Evolutionary conservation across 1,139 yeast species (phyloP).

Genomic region (Suhomyces bolitotheri): DNA sequence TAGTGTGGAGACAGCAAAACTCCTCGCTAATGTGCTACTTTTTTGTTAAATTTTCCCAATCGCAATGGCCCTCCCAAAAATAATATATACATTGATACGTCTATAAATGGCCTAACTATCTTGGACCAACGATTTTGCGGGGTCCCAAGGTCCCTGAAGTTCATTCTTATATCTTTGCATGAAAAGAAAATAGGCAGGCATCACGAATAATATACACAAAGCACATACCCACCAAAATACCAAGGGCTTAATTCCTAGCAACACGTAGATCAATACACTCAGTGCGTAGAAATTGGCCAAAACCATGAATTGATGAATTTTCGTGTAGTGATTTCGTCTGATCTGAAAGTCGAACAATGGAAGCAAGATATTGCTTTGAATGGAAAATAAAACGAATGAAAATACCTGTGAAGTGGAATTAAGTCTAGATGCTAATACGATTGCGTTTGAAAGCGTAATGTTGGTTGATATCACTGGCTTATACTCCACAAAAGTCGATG

Average conservation of each 20-base stretch:
- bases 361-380: slow-evolving; percentile 68
- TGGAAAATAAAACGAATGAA: slow-evolving; percentile 73
- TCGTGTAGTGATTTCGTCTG: slow-evolving; percentile 32
- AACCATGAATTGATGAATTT: slow-evolving; percentile 36
- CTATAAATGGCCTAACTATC: too few species aligned
- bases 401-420: slow-evolving; percentile 74
- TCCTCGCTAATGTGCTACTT: too few species aligned
- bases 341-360: slow-evolving; percentile 70
- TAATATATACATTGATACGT: too few species aligned
- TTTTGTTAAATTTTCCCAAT: too few species aligned
- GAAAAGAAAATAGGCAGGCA: slow-evolving; percentile 70
- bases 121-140: slow-evolving; percentile 61
- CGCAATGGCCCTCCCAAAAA: too few species aligned
- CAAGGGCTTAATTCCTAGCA: slow-evolving; percentile 44
- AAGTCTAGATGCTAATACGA: slow-evolving; percentile 85
- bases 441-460: slow-evolving; percentile 79
- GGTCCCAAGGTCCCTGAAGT: slow-evolving; percentile 93
- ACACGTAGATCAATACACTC: slow-evolving; percentile 23
- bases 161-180: slow-evolving; percentile 84
- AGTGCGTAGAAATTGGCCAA: slow-evolving; percentile 25
- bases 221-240: slow-evolving; percentile 53
- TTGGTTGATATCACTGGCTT: slow-evolving; percentile 78
- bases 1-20: not conserved
- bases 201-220: slow-evolving; percentile 49
- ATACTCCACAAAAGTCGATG: slow-evolving; percentile 22